phyloP scores from a whole-genome alignment of 352 stramenopile genomes.

The Plasmopara muralis region DNA sequence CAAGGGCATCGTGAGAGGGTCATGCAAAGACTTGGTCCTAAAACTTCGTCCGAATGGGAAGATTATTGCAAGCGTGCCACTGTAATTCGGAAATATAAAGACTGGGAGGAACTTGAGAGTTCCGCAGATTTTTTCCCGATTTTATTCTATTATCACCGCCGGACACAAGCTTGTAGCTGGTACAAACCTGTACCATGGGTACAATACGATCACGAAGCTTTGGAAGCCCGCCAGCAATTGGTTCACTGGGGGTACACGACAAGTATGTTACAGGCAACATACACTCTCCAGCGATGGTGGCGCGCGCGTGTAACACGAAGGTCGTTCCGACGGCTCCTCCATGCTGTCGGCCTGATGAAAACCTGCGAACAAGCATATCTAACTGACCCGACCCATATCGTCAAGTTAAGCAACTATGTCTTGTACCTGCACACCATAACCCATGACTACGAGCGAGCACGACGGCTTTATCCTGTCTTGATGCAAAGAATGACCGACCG shows the following conservation, averaged over 20 bases:
- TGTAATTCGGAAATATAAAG: conserved; percentile 40
- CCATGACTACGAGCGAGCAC: conserved; percentile 74
- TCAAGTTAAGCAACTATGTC: conserved; percentile 79
- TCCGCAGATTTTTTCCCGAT: conserved; percentile 38
- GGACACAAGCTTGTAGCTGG: conserved; percentile 65
- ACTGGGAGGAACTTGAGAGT: conserved; percentile 72
- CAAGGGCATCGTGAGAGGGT: conserved; percentile 38
- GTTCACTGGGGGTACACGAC: conserved; percentile 61
- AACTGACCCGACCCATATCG: conserved; percentile 62
- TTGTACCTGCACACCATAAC: conserved; percentile 68
- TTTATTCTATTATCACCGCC: conserved; percentile 66
- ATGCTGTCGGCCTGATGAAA: conserved; percentile 61
- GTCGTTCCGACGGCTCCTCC: conserved; percentile 57
- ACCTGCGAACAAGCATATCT: conserved; percentile 67
- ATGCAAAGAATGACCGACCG: conserved; percentile 72
- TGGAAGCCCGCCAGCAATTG: conserved; percentile 49
- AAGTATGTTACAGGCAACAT: conserved; percentile 40
- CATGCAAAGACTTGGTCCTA: conserved; percentile 38
- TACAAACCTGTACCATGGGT: conserved; percentile 54
- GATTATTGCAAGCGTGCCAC: conserved; percentile 22
- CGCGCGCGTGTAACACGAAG: conserved; percentile 45
- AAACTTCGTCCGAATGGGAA: conserved; percentile 62
- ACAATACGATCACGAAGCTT: conserved; percentile 30
- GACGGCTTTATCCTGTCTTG: conserved; percentile 57
- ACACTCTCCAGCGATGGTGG: conserved; percentile 50